Base-by-base conservation (phyloP, 139 green algal species). In the Chlorella vulgaris region DNA sequence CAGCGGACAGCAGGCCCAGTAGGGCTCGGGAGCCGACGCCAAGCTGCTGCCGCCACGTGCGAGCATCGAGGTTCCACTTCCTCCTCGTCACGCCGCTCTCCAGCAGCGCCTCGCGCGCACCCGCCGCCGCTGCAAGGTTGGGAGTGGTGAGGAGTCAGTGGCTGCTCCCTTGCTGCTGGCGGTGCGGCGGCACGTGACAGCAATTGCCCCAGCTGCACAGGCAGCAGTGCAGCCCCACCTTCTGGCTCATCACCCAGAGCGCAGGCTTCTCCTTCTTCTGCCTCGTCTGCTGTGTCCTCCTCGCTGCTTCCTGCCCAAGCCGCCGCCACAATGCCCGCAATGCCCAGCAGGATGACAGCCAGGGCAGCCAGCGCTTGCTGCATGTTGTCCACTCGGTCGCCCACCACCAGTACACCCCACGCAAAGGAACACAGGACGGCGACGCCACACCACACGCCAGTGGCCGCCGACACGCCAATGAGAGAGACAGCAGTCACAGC, bases 391-490 rank as follows among this genome's bases (percentile, higher is more conserved):
- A 85, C 36, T 53, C 51, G 2, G 2, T 85, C 77, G 1, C 69
- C 76, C 1, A 35, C 47, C 19, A 78, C 70, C 39, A 38, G 22
- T 61, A 87, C 62, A 19, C 79, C 84, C 50, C 65, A 88, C 8
- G 22, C 40, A 47, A 88, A 88, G 18, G 73, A 80, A 1, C 69
- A 60, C 0, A 88, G 47, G n/a, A 88, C 66, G 2, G 84, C 84
- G 0, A 50, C 74, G 29, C 84, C 84, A 50, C 80, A 81, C 84
- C 84, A 88, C 39, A 88, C 58, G 47, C 74, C 80, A 1, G 53
- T 76, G 19, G 78, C 84, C 3, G 69, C 63, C 7, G 70, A 67
- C 22, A 88, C 42, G 28, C 84, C 84, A 0, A 88, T 22, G 1
- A 63, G 26, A 18, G 28, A 5, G 36, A 88, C 85, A 21, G 80